Evolutionary conservation across 257 asterid species (phyloP).

Genomic region (Dorcoceras hygrometricum): DNA sequence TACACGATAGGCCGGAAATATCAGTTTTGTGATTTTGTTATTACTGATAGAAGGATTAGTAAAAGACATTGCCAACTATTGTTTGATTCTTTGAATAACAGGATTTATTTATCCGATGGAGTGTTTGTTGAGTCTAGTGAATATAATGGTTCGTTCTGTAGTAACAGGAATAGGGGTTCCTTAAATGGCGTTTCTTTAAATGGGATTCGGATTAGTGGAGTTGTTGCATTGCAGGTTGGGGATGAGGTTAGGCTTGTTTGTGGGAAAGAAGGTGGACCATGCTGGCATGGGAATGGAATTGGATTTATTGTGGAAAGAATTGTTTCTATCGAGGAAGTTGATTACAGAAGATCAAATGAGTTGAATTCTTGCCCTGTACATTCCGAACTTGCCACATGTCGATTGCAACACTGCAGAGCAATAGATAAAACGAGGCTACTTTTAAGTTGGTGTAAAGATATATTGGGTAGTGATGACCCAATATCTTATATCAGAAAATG

Average conservation of each 20-base stretch:
- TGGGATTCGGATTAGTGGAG: constrained; percentile 48
- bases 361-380: constrained; percentile 17
- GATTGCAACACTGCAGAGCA: constrained; percentile 26
- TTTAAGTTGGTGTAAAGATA: constrained; percentile 62
- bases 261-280: constrained; percentile 32
- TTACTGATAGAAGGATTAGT: constrained; percentile 57
- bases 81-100: constrained; percentile 52
- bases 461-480: constrained; percentile 68
- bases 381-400: constrained; percentile 18
- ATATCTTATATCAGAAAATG: constrained; percentile 42
- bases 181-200: constrained; percentile 70
- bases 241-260: constrained; percentile 64
- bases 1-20: constrained; percentile 60
- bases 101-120: constrained; percentile 63
- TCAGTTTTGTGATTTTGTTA: constrained; percentile 49
- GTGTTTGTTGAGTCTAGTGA: constrained; percentile 33
- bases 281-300: constrained; percentile 34
- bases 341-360: constrained; percentile 27
- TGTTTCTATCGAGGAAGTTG: constrained; percentile 52
- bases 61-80: constrained; percentile 59
- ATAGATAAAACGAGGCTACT: constrained; percentile 39
- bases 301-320: constrained; percentile 65
- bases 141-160: constrained; percentile 26
- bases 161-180: constrained; percentile 44
- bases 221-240: constrained; percentile 55